Evolutionary conservation across 2,329 filamentous ascomycete species (phyloP).

Genomic region (Geosmithia flava): DNA sequence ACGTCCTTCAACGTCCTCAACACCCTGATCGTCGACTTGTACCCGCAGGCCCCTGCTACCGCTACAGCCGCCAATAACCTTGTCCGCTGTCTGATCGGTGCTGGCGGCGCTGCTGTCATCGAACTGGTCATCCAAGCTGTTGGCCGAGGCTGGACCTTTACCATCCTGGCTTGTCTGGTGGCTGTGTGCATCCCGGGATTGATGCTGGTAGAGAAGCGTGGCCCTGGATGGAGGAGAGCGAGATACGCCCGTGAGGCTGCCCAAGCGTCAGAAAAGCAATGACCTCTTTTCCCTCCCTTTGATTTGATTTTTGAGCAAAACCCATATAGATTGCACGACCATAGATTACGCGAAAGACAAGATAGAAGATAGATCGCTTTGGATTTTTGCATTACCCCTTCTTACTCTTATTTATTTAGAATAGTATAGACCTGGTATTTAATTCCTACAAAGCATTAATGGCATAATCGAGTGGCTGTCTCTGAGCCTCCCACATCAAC

Average conservation of each 20-base stretch:
- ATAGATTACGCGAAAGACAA: neutral
- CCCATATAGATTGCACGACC: neutral
- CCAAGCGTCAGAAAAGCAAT: slow-evolving; percentile 16
- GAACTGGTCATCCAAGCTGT: slow-evolving; percentile 43
- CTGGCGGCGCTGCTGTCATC: slow-evolving; percentile 45
- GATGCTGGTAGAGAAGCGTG: slow-evolving; percentile 33
- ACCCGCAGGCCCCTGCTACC: slow-evolving; percentile 46
- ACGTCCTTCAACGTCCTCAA: slow-evolving; percentile 52
- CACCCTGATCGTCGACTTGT: slow-evolving; percentile 51
- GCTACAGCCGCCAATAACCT: slow-evolving; percentile 54
- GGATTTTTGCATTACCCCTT: neutral
- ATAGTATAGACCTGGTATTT: neutral
- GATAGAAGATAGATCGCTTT: neutral
- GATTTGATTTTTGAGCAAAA: too few species aligned
- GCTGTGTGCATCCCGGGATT: slow-evolving; percentile 34
- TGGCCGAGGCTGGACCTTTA: slow-evolving; percentile 52
- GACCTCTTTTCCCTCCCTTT: too few species aligned
- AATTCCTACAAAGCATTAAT: slow-evolving; percentile 43
- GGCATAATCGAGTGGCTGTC: slow-evolving; percentile 54
- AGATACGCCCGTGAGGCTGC: slow-evolving; percentile 24
- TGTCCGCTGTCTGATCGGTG: slow-evolving; percentile 47
- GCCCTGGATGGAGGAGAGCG: slow-evolving; percentile 36
- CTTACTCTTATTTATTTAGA: neutral
- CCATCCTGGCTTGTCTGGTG: slow-evolving; percentile 41
- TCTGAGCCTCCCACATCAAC: slow-evolving; percentile 84